phyloP scores from a whole-genome alignment of 2,329 filamentous ascomycete species.

The Fusarium buharicum region DNA sequence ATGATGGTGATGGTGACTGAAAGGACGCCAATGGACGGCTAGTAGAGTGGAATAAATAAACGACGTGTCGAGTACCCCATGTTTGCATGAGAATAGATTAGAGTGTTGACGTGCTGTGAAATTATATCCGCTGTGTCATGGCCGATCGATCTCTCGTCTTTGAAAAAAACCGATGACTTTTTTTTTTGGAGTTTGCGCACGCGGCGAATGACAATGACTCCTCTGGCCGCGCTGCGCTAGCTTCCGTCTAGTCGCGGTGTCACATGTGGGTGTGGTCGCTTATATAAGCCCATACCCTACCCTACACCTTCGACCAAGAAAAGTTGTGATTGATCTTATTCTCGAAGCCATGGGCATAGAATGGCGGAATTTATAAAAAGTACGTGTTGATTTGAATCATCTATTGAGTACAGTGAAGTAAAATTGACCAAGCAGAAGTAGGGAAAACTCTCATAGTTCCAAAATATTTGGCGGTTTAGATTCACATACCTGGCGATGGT shows the following conservation, averaged over 20 bases:
- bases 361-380: no score
- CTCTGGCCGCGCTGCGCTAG: conserved; percentile 28
- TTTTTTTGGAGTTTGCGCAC: conserved; percentile 20
- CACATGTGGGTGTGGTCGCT: conserved; percentile 25
- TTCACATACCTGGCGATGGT: no score
- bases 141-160: conserved; percentile 1
- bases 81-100: conserved; percentile 43
- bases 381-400: no score
- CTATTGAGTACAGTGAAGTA: no score
- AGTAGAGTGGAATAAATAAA: conserved; percentile 27
- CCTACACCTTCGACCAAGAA: conserved; percentile 5
- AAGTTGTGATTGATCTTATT: no score
- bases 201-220: conserved; percentile 33
- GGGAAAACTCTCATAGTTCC: no score
- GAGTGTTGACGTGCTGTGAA: neutral
- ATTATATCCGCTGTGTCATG: conserved; percentile 12
- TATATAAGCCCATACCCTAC: conserved; percentile 6
- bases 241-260: conserved; percentile 16
- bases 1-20: neutral
- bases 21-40: conserved; percentile 7
- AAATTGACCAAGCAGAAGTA: no score
- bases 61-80: conserved; percentile 43
- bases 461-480: no score
- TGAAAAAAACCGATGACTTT: conserved; percentile 14
- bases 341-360: no score